A percentile compares a stretch with the other conserved stretches of the same genome.
Evolutionary conservation across 2,329 filamentous ascomycete species (phyloP).

Genomic region (Fusarium albidum): DNA sequence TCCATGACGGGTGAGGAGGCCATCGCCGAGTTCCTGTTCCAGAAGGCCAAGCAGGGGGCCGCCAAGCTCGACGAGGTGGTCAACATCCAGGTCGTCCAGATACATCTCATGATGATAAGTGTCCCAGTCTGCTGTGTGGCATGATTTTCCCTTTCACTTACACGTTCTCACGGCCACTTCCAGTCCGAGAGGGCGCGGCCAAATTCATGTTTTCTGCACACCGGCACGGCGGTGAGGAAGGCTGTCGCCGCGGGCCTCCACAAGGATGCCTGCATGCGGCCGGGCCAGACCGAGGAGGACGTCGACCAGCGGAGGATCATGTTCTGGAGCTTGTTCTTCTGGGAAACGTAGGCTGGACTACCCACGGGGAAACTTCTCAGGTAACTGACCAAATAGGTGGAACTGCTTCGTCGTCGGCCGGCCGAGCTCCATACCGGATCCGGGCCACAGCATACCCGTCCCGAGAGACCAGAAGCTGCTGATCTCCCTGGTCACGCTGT

Average conservation of each 20-base stretch:
- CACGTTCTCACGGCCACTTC: slow-evolving; percentile 47
- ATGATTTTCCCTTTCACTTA: slow-evolving; percentile 7
- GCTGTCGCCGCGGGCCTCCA: slow-evolving; percentile 54
- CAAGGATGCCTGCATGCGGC: slow-evolving; percentile 47
- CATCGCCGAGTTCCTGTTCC: slow-evolving; percentile 51
- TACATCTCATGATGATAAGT: slow-evolving; percentile 55
- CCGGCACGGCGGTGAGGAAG: slow-evolving; percentile 51
- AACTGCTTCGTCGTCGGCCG: slow-evolving; percentile 53
- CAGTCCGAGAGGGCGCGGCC: slow-evolving; percentile 54
- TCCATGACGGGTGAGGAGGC: slow-evolving; percentile 49
- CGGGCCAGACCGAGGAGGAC: slow-evolving; percentile 43
- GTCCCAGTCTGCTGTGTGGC: slow-evolving; percentile 8
- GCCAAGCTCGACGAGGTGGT: slow-evolving; percentile 52
- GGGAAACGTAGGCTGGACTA: slow-evolving; percentile 48
- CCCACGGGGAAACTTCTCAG: neutral
- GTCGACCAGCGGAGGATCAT: slow-evolving; percentile 47
- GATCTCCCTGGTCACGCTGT: slow-evolving; percentile 45
- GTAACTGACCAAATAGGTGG: slow-evolving; percentile 44
- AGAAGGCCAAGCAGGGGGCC: slow-evolving; percentile 51
- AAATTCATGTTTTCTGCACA: slow-evolving; percentile 52
- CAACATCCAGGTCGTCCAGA: slow-evolving; percentile 53
- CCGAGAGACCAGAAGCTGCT: slow-evolving; percentile 49
- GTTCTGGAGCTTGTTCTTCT: slow-evolving; percentile 49
- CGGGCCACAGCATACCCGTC: slow-evolving; percentile 47
- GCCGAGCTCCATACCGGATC: slow-evolving; percentile 49